phyloP scores from a whole-genome alignment of 2,329 filamentous ascomycete species.

The Plenodomus lindquistii region DNA sequence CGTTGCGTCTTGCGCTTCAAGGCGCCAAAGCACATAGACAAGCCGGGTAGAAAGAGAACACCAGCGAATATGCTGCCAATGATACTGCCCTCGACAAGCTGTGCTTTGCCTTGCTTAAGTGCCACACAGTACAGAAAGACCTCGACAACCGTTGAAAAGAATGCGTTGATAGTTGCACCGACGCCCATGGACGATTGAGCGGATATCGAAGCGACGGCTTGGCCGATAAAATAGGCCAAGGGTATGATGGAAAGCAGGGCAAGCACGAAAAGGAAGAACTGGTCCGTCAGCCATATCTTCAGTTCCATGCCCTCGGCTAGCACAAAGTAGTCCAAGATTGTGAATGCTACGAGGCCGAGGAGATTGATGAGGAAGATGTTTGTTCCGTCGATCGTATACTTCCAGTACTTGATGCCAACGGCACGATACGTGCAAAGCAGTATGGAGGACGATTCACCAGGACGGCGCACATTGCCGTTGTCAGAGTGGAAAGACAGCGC shows the following conservation, averaged over 20 bases:
- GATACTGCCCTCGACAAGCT: slow-evolving; percentile 93
- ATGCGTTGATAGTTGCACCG: slow-evolving; percentile 94
- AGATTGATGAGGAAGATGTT: slow-evolving; percentile 99
- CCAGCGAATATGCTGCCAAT: slow-evolving; percentile 98
- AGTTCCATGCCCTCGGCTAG: slow-evolving; percentile 70
- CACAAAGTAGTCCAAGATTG: slow-evolving; percentile 90
- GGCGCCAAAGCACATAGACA: slow-evolving; percentile 99
- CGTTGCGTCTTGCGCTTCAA: slow-evolving; percentile 97
- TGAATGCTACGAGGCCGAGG: slow-evolving; percentile 88
- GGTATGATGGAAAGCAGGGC: slow-evolving; percentile 92
- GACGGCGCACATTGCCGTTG: slow-evolving; percentile 70
- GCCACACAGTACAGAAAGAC: slow-evolving; percentile 98
- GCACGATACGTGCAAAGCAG: slow-evolving; percentile 96
- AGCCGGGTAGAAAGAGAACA: slow-evolving; percentile 87
- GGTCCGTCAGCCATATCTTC: slow-evolving; percentile 74
- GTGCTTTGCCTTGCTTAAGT: slow-evolving; percentile 86
- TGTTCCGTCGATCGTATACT: slow-evolving; percentile 97
- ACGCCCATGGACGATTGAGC: slow-evolving; percentile 98
- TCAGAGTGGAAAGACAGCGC: slow-evolving; percentile 93
- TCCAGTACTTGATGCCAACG: slow-evolving; percentile 95
- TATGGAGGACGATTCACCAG: slow-evolving; percentile 77
- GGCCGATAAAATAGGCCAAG: slow-evolving; percentile 96
- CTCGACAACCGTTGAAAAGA: slow-evolving; percentile 96
- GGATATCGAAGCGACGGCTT: slow-evolving; percentile 97
- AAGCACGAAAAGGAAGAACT: slow-evolving; percentile 82